These are phyloP conservation scores for Moesziomyces aphidis DNA, from an alignment of 1,284 basidiomycete genomes.

Conservation along the genomic window DNA sequence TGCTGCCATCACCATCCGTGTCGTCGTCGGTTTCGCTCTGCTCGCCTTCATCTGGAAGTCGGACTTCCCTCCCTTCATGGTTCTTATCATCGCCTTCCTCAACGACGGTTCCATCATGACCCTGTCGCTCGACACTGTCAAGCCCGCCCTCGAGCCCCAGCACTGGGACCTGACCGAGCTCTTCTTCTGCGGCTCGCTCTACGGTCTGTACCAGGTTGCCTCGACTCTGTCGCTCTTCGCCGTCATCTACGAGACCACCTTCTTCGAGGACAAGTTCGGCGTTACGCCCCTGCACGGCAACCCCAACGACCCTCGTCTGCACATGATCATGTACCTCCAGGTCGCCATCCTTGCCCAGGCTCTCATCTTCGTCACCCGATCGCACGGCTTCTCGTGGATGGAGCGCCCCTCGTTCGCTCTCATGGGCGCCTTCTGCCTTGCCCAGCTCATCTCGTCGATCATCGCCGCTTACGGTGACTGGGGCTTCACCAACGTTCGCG, in stretches of 20 bases:
- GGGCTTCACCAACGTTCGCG: slow-evolving; percentile 56
- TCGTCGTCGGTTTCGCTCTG: slow-evolving; percentile 96
- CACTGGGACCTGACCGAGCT: slow-evolving; percentile 97
- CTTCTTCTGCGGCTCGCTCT: slow-evolving; percentile 92
- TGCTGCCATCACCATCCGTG: slow-evolving; percentile 95
- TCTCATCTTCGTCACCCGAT: slow-evolving; percentile 94
- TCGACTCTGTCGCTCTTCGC: slow-evolving; percentile 80
- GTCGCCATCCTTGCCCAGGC: slow-evolving; percentile 99
- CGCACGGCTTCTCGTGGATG: slow-evolving; percentile 98
- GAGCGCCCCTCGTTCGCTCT: slow-evolving; percentile 92
- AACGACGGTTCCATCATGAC: slow-evolving; percentile 99
- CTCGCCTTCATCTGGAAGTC: slow-evolving; percentile 95
- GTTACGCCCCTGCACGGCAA: slow-evolving; percentile 72
- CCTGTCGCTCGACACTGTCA: slow-evolving; percentile 92
- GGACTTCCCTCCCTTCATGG: slow-evolving; percentile 99
- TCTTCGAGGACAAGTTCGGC: slow-evolving; percentile 89
- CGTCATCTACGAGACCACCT: slow-evolving; percentile 85
- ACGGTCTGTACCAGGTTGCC: slow-evolving; percentile 89
- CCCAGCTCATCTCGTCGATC: slow-evolving; percentile 93
- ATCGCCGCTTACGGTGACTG: slow-evolving; percentile 87
- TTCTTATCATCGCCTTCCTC: slow-evolving; percentile 93
- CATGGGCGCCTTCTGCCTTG: slow-evolving; percentile 88
- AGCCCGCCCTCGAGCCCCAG: slow-evolving; percentile 86
- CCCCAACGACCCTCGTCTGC: slow-evolving; percentile 70
- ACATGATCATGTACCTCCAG: slow-evolving; percentile 83